Evolutionary conservation across 305 asterid genomes (phyloP).

Genomic region (Stenogyne calaminthoides): DNA sequence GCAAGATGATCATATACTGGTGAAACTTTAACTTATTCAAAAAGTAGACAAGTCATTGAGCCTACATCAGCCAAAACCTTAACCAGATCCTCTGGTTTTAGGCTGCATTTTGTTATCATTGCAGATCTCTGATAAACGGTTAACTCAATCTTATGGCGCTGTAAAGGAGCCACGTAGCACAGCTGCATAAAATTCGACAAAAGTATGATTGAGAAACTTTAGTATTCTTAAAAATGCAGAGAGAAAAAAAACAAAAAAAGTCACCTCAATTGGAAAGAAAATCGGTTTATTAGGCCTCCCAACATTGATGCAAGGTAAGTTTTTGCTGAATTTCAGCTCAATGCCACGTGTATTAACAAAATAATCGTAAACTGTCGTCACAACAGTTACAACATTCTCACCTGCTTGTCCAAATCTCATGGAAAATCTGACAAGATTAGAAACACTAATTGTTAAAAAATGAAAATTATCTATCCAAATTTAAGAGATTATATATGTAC

Average conservation of each 20-base stretch:
- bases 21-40: not conserved
- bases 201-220: not conserved
- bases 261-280: conserved; percentile 67
- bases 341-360: conserved; percentile 57
- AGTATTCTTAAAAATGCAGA: not conserved
- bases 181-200: conserved; percentile 36
- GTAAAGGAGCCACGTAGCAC: conserved; percentile 53
- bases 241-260: not conserved
- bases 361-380: conserved; percentile 64
- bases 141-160: conserved; percentile 43
- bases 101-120: conserved; percentile 49
- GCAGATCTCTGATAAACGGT: conserved; percentile 47
- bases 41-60: not conserved
- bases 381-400: conserved; percentile 32
- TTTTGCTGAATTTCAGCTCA: conserved; percentile 53
- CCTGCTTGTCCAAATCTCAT: conserved; percentile 40
- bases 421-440: conserved; percentile 42
- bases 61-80: conserved; percentile 48
- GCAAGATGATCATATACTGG: conserved; percentile 2
- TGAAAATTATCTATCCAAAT: not conserved
- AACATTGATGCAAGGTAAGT: conserved; percentile 63
- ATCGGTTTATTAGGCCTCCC: conserved; percentile 56
- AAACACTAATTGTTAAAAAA: not conserved
- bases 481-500: not conserved
- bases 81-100: conserved; percentile 56